A percentile compares a stretch with the other conserved stretches of the same genome.
Conservation (phyloP, 2,329 filamentous ascomycete genomes). For the Colletotrichum graminicola region DNA sequence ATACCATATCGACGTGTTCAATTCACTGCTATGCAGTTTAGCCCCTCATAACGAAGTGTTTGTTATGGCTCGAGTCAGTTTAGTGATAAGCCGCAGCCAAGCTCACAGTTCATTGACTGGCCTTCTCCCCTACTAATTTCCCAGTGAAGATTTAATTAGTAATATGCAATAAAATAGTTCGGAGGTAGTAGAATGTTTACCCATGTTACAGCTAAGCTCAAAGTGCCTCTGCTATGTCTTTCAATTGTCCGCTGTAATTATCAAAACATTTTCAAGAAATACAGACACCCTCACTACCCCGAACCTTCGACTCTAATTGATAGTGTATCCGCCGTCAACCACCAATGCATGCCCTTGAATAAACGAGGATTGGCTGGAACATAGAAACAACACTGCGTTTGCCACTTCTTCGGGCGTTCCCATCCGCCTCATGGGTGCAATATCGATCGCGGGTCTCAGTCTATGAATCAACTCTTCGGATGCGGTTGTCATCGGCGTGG, state of each 20-base stretch:
- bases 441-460: constrained; percentile 57
- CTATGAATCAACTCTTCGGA: constrained; percentile 53
- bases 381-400: constrained; percentile 62
- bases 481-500: constrained; percentile 60
- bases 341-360: constrained; percentile 65
- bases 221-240: background rate
- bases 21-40: no score
- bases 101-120: background rate
- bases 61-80: background rate
- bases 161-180: background rate
- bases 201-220: background rate
- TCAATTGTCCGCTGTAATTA: rapidly evolving
- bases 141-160: rapidly evolving
- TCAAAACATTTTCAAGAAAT: no score
- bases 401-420: constrained; percentile 63
- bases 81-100: background rate
- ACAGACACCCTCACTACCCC: background rate
- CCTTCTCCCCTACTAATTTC: background rate
- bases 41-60: background rate
- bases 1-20: background rate
- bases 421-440: constrained; percentile 65
- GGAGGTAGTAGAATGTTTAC: background rate
- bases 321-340: constrained; percentile 66
- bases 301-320: constrained; percentile 50
- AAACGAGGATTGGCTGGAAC: constrained; percentile 62